phyloP scores from a whole-genome alignment of 2,329 filamentous ascomycete genomes.

The Penicillium aurantiogriseum region DNA sequence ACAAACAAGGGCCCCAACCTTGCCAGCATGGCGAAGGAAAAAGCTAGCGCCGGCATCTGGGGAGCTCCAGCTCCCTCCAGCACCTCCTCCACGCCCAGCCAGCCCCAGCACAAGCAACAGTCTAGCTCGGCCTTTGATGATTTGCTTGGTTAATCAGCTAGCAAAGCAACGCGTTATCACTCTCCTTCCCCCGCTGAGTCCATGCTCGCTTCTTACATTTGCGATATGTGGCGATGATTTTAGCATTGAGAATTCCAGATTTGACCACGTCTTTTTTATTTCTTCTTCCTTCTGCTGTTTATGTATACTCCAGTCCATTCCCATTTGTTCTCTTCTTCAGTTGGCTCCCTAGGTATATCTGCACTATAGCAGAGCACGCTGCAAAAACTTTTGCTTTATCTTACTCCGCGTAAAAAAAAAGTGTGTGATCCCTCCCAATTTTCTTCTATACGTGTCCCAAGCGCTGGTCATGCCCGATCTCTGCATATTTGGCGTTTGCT shows the following conservation, averaged over 20 bases:
- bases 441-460: neutral
- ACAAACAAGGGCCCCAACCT: slow-evolving; percentile 70
- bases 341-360: neutral
- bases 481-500: neutral
- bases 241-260: slow-evolving; percentile 6
- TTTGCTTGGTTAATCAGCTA: slow-evolving; percentile 35
- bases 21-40: slow-evolving; percentile 96
- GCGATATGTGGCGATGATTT: slow-evolving; percentile 5
- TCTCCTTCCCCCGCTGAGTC: neutral
- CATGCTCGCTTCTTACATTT: neutral
- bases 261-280: neutral
- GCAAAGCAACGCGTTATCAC: neutral
- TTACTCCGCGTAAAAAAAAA: neutral
- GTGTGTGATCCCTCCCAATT: neutral
- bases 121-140: slow-evolving; percentile 41
- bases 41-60: slow-evolving; percentile 93
- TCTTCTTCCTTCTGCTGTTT: neutral
- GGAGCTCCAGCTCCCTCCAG: slow-evolving; percentile 64
- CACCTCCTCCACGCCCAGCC: slow-evolving; percentile 51
- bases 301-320: slow-evolving; percentile 1
- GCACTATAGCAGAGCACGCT: neutral
- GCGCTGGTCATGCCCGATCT: too few relatives aligned
- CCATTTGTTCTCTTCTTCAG: neutral
- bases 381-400: neutral
- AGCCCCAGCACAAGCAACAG: slow-evolving; percentile 26